Percentiles rank a stretch among this genome's conserved stretches.
These are phyloP conservation scores for Candida germanica DNA, from an alignment of 805 yeast species.

Conservation along the genomic window DNA sequence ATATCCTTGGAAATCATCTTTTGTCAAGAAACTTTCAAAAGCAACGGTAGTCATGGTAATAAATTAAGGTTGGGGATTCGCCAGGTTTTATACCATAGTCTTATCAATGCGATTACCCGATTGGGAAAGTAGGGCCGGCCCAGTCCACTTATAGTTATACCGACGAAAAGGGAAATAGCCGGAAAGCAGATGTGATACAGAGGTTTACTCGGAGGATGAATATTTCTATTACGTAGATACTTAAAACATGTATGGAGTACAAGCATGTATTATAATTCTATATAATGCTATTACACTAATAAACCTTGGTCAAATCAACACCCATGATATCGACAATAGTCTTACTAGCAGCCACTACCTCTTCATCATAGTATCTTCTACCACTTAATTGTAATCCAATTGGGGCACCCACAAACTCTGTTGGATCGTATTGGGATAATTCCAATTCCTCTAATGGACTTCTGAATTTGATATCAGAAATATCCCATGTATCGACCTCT, in stretches of 20 bases:
- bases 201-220: not conserved
- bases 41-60: conserved; percentile 3
- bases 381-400: conserved; percentile 52
- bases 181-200: too few species aligned
- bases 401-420: conserved; percentile 50
- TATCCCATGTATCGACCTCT: conserved; percentile 46
- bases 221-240: too few species aligned
- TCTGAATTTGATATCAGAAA: conserved; percentile 36
- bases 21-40: conserved; percentile 10
- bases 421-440: conserved; percentile 45
- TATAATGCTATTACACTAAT: conserved; percentile 2
- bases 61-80: too few species aligned
- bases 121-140: not conserved
- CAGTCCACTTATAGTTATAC: too few species aligned
- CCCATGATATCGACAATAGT: conserved; percentile 36
- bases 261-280: too few species aligned
- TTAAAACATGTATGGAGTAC: too few species aligned
- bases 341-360: conserved; percentile 48
- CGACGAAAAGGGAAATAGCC: too few species aligned
- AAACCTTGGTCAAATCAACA: conserved; percentile 19
- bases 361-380: conserved; percentile 56
- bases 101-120: too few species aligned
- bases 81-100: too few species aligned
- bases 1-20: conserved; percentile 15
- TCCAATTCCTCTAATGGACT: conserved; percentile 48